Evolutionary conservation across 805 yeast genomes (phyloP), one percentile per base, ranked within the genome.

Genomic region (Suhomyces xylopsoci): DNA sequence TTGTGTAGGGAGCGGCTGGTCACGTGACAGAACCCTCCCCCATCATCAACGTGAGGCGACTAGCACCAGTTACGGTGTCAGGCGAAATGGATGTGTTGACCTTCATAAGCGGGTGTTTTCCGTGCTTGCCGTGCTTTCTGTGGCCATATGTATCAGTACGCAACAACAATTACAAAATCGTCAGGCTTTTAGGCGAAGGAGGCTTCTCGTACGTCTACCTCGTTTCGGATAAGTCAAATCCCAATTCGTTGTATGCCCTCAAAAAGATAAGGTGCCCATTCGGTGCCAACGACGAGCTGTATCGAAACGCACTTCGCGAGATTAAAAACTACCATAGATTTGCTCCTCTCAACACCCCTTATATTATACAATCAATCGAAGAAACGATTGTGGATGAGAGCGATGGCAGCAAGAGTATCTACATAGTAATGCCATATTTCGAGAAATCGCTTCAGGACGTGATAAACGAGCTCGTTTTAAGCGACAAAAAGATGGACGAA

Each of bases 231-330:
- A 73, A 75, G 44, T 66, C 74, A 24, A 71, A 76, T 57, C 71
- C 78, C 32, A 79, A 79, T 36, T 65, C 69, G 15, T 51, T 67
- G 42, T 88, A 82, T 62, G 97, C 97, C 3, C 71, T 92, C 63
- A 92, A 92, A 73, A 88, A 88, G 72, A 88, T 90, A 50, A 75
- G 92, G 55, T 91, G 97, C 67, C 91, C 96, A 1, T 88, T 85
- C 68, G 97, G 97, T 1, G 79, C 87, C 46, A 88, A 84, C 62
- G 85, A 86, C 60, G 84, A 90, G 51, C 81, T 70, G 5, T 75
- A 62, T 58, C 64, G 62, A 52, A 71, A 78, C 46, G 96, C 96
- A 0, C 77, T 89, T 82, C 78, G 80, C 42, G 98, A 92, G 65
- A 82, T 91, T 46, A 84, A 84, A 25, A 84, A 83, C 58, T 89